phyloP scores from a whole-genome alignment of 106 monocot species.

The Chionographis japonica region DNA sequence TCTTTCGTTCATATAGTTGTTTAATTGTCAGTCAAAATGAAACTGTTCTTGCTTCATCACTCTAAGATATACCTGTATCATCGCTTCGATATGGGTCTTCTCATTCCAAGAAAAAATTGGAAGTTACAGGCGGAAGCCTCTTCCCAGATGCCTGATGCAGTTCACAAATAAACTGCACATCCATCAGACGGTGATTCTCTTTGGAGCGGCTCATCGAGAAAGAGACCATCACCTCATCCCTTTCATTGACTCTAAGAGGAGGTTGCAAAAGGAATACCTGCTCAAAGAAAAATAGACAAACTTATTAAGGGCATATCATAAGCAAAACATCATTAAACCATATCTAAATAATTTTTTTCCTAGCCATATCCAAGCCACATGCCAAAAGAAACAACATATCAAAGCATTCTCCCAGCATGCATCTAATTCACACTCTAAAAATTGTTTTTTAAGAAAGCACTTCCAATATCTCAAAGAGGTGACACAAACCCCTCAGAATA shows the following conservation, averaged over 20 bases:
- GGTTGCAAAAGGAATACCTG: constrained; percentile 81
- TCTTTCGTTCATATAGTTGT: neutral
- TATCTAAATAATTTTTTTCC: too few relatives aligned
- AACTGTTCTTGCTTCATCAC: too few relatives aligned
- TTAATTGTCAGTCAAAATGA: too few relatives aligned
- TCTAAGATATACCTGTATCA: too few relatives aligned
- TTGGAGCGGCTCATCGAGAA: constrained; percentile 76
- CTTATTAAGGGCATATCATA: neutral
- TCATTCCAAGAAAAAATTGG: constrained; percentile 75
- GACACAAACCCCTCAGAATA: too few relatives aligned
- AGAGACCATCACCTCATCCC: constrained; percentile 45
- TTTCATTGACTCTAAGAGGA: constrained; percentile 52
- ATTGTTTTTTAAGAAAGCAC: too few relatives aligned
- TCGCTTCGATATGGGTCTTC: neutral
- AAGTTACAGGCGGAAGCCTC: constrained; percentile 34
- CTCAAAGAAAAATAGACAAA: constrained; percentile 10
- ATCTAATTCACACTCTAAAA: neutral
- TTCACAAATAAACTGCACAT: constrained; percentile 62
- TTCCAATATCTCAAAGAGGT: too few relatives aligned
- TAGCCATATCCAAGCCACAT: too few relatives aligned
- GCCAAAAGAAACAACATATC: too few relatives aligned
- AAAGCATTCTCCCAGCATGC: constrained; percentile 1
- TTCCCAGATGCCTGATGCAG: constrained; percentile 59
- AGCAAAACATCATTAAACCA: neutral
- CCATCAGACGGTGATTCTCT: constrained; percentile 86